These are phyloP conservation scores for Metschnikowia noctiluminum DNA, from an alignment of 805 yeast species.

Conservation along the genomic window DNA sequence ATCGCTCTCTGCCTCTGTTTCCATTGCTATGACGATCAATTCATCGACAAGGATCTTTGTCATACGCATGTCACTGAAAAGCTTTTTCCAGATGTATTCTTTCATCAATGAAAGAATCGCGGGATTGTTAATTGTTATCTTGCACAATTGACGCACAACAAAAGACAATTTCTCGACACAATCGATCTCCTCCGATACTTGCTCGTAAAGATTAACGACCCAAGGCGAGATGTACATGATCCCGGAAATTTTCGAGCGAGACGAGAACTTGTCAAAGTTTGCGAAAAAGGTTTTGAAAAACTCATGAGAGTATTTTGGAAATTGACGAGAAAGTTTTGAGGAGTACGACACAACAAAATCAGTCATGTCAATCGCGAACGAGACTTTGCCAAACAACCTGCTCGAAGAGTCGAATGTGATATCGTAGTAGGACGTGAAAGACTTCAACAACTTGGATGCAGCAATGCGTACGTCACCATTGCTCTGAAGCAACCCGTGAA, in stretches of 20 bases:
- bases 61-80: constrained; percentile 60
- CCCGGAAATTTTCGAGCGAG: constrained; percentile 38
- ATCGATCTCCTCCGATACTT: constrained; percentile 55
- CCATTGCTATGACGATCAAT: constrained; percentile 68
- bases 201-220: constrained; percentile 61
- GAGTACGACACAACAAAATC: constrained; percentile 59
- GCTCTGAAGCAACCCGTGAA: constrained; percentile 64
- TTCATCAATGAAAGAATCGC: constrained; percentile 52
- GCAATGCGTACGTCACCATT: constrained; percentile 58
- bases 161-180: constrained; percentile 63
- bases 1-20: constrained; percentile 70
- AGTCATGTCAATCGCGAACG: constrained; percentile 66
- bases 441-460: constrained; percentile 60
- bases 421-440: constrained; percentile 56
- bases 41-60: constrained; percentile 65
- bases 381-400: constrained; percentile 52
- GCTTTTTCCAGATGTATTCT: constrained; percentile 62
- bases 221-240: constrained; percentile 64
- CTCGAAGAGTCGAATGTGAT: constrained; percentile 57
- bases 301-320: constrained; percentile 60
- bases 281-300: constrained; percentile 52
- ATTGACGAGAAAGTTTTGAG: constrained; percentile 48
- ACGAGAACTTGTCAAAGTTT: constrained; percentile 38
- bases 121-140: constrained; percentile 49
- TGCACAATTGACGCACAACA: constrained; percentile 59